phyloP scores from a whole-genome alignment of 2,329 filamentous ascomycete species.

The Hymenoscyphus albidus region DNA sequence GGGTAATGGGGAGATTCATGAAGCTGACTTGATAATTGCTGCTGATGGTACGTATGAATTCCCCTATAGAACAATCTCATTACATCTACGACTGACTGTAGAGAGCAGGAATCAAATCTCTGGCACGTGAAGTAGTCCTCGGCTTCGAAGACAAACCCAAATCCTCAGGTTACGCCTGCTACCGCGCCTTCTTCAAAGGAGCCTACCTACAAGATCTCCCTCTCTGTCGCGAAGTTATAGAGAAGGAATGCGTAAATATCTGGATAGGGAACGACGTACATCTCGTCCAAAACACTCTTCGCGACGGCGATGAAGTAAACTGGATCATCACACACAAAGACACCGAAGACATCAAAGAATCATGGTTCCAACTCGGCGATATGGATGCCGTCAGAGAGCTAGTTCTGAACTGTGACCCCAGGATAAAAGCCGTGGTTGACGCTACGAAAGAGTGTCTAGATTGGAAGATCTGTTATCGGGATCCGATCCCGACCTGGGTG shows the following conservation, averaged over 20 bases:
- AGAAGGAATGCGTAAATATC: constrained; percentile 44
- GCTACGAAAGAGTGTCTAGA: constrained; percentile 45
- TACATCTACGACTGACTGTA: neutral
- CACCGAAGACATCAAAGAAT: constrained; percentile 44
- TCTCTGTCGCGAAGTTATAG: constrained; percentile 40
- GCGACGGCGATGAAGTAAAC: constrained; percentile 43
- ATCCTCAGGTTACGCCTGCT: constrained; percentile 51
- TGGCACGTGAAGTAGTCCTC: constrained; percentile 47
- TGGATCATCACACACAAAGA: constrained; percentile 47
- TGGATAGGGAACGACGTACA: constrained; percentile 44
- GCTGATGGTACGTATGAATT: constrained; percentile 39
- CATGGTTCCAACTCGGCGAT: constrained; percentile 47
- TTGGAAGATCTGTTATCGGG: constrained; percentile 53
- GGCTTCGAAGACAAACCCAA: constrained; percentile 50
- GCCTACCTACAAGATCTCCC: constrained; percentile 36
- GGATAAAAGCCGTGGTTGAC: constrained; percentile 44
- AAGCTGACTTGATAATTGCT: constrained; percentile 48
- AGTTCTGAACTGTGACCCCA: constrained; percentile 41
- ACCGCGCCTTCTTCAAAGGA: constrained; percentile 44
- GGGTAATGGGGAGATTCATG: constrained; percentile 37
- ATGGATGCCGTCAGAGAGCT: constrained; percentile 41
- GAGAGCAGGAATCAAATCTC: constrained; percentile 44
- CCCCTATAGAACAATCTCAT: neutral
- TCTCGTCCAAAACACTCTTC: constrained; percentile 43
- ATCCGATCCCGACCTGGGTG: constrained; percentile 50